Evolutionary conservation across 1,284 basidiomycete genomes (phyloP).

Genomic region (Apiotrichum veenhuisii): DNA sequence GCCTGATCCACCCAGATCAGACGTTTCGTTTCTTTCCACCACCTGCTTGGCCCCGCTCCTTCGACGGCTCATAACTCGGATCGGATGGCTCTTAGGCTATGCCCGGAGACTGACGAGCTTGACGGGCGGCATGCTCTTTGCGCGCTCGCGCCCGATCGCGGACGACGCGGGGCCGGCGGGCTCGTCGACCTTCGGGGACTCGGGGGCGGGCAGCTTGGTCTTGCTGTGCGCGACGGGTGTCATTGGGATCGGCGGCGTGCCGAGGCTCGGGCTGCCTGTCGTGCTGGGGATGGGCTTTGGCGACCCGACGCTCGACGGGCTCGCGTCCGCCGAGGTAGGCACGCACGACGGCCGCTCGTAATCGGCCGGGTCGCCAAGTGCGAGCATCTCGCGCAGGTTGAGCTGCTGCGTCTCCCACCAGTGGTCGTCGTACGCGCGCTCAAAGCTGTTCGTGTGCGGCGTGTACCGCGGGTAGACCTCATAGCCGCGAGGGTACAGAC

Average conservation of each 20-base stretch:
- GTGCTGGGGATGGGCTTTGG: background rate
- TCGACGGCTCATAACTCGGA: too few relatives aligned
- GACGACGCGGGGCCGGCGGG: background rate
- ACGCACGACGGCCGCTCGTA: constrained; percentile 2
- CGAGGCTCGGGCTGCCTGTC: too few relatives aligned
- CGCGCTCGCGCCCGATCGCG: background rate
- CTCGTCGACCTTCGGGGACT: background rate
- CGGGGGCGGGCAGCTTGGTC: background rate
- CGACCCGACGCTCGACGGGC: background rate
- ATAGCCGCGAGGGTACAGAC: background rate
- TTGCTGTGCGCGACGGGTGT: background rate
- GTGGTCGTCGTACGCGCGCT: constrained; percentile 1
- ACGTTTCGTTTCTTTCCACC: background rate
- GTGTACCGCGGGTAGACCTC: background rate
- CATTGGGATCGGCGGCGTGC: background rate
- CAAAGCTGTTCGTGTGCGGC: background rate
- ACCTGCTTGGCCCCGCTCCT: background rate
- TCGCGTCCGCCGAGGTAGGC: background rate
- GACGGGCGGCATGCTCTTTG: background rate
- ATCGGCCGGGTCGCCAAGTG: background rate
- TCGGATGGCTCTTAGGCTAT: background rate
- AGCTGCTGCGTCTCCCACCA: constrained; percentile 6
- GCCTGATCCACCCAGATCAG: background rate
- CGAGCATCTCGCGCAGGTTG: constrained; percentile 1
- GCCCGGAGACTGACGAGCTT: background rate